Evolutionary conservation across 768 basidiomycete species (phyloP).

Genomic region (Rubroboletus pulcherrimus): DNA sequence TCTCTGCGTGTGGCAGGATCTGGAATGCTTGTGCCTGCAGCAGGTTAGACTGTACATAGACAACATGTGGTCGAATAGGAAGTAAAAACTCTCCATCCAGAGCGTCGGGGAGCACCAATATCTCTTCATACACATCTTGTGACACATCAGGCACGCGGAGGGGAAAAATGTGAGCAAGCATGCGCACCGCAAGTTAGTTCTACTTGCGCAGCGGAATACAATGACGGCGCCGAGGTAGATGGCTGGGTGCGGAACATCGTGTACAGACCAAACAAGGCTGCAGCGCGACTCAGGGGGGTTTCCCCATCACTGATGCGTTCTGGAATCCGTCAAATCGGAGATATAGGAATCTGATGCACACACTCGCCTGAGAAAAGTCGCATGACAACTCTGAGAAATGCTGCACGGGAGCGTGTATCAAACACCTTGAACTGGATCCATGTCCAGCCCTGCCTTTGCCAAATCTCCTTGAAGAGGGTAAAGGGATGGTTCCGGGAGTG

Average conservation of each 20-base stretch:
- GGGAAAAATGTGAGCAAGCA: neutral
- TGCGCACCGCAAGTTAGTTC: slow-evolving; percentile 56
- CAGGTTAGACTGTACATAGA: slow-evolving; percentile 48
- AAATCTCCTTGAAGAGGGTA: slow-evolving; percentile 64
- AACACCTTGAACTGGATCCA: slow-evolving; percentile 75
- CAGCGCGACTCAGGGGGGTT: slow-evolving; percentile 51
- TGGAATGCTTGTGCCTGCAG: slow-evolving; percentile 51
- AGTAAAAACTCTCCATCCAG: slow-evolving; percentile 39
- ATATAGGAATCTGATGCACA: neutral
- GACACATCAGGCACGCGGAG: slow-evolving; percentile 2
- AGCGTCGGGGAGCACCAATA: slow-evolving; percentile 46
- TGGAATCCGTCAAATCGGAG: slow-evolving; percentile 23
- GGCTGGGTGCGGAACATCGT: slow-evolving; percentile 71
- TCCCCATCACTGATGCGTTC: slow-evolving; percentile 52
- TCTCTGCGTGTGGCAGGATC: slow-evolving; percentile 51
- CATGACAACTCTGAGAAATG: slow-evolving; percentile 55
- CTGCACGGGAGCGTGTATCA: slow-evolving; percentile 60
- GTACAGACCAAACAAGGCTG: slow-evolving; percentile 67
- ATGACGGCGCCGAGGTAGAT: slow-evolving; percentile 43
- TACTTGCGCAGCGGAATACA: slow-evolving; percentile 51
- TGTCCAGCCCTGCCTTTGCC: slow-evolving; percentile 66
- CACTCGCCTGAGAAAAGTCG: slow-evolving; percentile 65
- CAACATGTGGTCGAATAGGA: slow-evolving; percentile 48
- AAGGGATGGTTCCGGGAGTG: slow-evolving; percentile 46
- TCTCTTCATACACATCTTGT: slow-evolving; percentile 53